Evolutionary conservation across 2,329 filamentous ascomycete species (phyloP).

Genomic region (Tolypocladium amazonense): DNA sequence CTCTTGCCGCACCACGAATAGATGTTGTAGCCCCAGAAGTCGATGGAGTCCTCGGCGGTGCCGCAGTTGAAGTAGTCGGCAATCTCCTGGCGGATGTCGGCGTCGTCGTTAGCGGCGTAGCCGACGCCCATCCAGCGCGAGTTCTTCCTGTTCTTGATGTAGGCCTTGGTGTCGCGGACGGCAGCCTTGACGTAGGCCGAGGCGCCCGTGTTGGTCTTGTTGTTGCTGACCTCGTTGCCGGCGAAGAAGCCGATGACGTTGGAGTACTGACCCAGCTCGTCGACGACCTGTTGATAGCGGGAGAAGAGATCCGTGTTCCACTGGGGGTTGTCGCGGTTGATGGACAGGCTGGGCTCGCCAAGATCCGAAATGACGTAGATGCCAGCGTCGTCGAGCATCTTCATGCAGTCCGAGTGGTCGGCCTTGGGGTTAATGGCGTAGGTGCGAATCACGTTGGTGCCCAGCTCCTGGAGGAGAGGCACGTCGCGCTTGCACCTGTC

Average conservation of each 20-base stretch:
- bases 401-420: slow-evolving; percentile 83
- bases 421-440: slow-evolving; percentile 81
- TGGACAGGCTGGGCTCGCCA: slow-evolving; percentile 69
- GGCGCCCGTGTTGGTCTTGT: slow-evolving; percentile 75
- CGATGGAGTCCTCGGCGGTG: slow-evolving; percentile 52
- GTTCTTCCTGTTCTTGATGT: slow-evolving; percentile 75
- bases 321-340: slow-evolving; percentile 67
- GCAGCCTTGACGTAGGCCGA: slow-evolving; percentile 96
- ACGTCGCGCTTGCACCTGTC: slow-evolving; percentile 73
- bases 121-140: slow-evolving; percentile 80
- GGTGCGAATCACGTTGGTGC: slow-evolving; percentile 88
- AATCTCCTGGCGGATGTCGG: slow-evolving; percentile 68
- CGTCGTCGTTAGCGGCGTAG: slow-evolving; percentile 92
- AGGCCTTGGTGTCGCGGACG: slow-evolving; percentile 88
- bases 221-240: slow-evolving; percentile 94
- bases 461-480: slow-evolving; percentile 64
- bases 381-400: slow-evolving; percentile 65
- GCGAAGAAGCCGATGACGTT: slow-evolving; percentile 98
- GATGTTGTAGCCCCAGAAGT: slow-evolving; percentile 99
- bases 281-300: slow-evolving; percentile 77
- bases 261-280: slow-evolving; percentile 69
- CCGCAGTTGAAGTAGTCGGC: slow-evolving; percentile 95
- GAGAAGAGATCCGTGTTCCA: slow-evolving; percentile 73
- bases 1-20: slow-evolving; percentile 97
- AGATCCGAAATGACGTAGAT: slow-evolving; percentile 96